These are phyloP conservation scores for Phyllosticta citribraziliensis DNA, from an alignment of 2,329 filamentous ascomycete species.

Conservation along the genomic window DNA sequence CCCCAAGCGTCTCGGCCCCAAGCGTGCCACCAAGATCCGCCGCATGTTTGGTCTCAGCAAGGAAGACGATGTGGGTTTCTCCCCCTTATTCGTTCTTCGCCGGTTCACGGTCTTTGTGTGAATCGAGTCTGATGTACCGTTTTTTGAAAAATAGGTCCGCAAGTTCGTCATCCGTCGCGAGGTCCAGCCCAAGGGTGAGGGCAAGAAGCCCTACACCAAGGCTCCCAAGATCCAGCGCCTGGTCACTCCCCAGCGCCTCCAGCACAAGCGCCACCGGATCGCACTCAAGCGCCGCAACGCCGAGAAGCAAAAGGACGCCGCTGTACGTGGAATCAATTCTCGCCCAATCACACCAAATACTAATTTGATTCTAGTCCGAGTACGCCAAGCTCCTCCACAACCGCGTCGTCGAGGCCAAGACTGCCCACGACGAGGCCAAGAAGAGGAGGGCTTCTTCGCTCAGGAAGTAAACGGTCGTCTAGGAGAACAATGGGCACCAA, in stretches of 20 bases:
- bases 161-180: conserved; percentile 99
- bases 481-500: background rate
- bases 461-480: conserved; percentile 54
- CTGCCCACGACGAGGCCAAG: conserved; percentile 83
- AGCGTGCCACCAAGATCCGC: conserved; percentile 99
- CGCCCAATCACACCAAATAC: conserved; percentile 13
- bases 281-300: conserved; percentile 97
- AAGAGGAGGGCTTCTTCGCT: conserved; percentile 96
- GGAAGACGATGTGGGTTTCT: conserved; percentile 97
- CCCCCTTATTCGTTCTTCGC: conserved; percentile 10
- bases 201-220: conserved; percentile 98
- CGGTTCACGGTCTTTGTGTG: conserved; percentile 47
- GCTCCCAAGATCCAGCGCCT: conserved; percentile 99
- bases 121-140: conserved; percentile 39
- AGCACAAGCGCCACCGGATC: conserved; percentile 98
- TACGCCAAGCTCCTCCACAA: conserved; percentile 93
- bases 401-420: conserved; percentile 94
- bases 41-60: conserved; percentile 99
- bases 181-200: conserved; percentile 93
- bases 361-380: conserved; percentile 62
- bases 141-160: conserved; percentile 59
- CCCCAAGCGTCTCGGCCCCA: conserved; percentile 98
- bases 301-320: conserved; percentile 97
- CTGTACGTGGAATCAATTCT: conserved; percentile 53
- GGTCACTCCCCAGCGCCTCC: conserved; percentile 97